phyloP scores from a whole-genome alignment of 2,329 filamentous ascomycete species.

The Periconia digitata region DNA sequence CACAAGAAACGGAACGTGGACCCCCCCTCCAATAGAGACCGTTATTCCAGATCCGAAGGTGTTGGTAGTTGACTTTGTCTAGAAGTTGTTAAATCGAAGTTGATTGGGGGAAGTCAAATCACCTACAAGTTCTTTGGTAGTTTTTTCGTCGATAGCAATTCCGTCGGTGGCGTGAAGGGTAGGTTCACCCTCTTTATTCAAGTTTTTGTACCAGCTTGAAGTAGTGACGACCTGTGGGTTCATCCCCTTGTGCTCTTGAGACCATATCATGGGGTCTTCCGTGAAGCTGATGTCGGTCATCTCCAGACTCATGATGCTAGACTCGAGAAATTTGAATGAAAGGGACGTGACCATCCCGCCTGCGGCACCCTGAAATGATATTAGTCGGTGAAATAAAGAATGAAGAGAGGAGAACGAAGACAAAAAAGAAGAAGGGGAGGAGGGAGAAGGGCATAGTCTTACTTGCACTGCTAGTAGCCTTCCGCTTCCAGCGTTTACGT shows the following conservation, averaged over 20 bases:
- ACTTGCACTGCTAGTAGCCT: conserved; percentile 1
- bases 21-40: too few relatives aligned
- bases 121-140: too few relatives aligned
- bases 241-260: not conserved
- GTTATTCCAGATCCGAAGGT: too few relatives aligned
- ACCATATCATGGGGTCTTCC: not conserved
- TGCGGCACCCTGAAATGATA: not conserved
- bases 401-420: too few relatives aligned
- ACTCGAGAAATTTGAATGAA: conserved; percentile 3
- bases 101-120: too few relatives aligned
- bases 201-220: not conserved
- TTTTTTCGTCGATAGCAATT: not conserved
- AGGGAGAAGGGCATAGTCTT: not conserved
- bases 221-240: not conserved
- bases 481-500: not conserved
- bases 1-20: not conserved
- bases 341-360: conserved; percentile 1
- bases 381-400: not conserved
- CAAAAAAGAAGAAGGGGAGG: too few relatives aligned
- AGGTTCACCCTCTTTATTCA: not conserved
- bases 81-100: too few relatives aligned
- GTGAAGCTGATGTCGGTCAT: not conserved
- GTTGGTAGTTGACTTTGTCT: too few relatives aligned
- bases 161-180: not conserved
- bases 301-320: not conserved